These are phyloP conservation scores for Heracleum sosnowskyi DNA, from an alignment of 129 eudicot species.

Conservation along the genomic window DNA sequence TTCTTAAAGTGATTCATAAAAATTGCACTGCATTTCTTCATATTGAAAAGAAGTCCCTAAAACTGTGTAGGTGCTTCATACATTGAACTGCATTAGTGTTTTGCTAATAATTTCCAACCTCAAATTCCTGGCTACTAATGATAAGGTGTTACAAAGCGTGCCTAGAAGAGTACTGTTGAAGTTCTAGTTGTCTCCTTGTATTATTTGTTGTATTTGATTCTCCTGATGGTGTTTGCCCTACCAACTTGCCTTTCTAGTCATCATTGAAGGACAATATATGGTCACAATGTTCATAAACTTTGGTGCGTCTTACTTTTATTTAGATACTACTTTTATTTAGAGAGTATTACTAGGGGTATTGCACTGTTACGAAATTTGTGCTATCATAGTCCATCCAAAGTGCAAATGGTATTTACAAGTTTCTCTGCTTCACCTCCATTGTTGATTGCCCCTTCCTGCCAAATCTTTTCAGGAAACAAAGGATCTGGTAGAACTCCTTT, in stretches of 20 bases:
- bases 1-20: background rate
- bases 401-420: background rate
- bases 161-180: background rate
- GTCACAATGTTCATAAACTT: background rate
- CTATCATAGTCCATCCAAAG: background rate
- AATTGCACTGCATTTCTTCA: background rate
- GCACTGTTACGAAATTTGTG: background rate
- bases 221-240: background rate
- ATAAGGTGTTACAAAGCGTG: background rate
- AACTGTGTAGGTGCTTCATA: background rate
- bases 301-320: too few relatives aligned
- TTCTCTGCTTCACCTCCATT: background rate
- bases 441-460: background rate
- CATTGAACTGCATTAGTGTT: background rate
- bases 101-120: background rate
- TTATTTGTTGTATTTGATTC: background rate
- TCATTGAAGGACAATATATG: background rate
- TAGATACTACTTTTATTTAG: too few relatives aligned
- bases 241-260: background rate
- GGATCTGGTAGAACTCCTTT: conserved; percentile 78
- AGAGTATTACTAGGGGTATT: background rate
- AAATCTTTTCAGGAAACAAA: conserved; percentile 55
- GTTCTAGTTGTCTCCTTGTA: background rate
- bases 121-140: background rate
- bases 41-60: background rate